Conservation (phyloP, 2,329 filamentous ascomycete species). For the Penicillium olsonii region DNA sequence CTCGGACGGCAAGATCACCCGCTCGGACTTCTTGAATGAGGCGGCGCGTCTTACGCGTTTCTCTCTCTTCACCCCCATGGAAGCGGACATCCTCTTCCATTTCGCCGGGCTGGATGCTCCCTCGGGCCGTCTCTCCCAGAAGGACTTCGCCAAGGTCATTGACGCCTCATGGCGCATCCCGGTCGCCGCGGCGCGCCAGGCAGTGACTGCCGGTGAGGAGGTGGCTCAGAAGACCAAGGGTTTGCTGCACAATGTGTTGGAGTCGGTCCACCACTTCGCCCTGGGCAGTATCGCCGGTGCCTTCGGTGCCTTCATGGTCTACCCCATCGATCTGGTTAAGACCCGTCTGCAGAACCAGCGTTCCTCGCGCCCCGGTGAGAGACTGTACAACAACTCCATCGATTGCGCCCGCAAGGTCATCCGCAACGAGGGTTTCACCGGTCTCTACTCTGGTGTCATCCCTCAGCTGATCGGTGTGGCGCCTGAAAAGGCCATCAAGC, state of each 20-base stretch:
- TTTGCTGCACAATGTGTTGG: constrained; percentile 65
- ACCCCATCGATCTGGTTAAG: constrained; percentile 98
- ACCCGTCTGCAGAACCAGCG: constrained; percentile 98
- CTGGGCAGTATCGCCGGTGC: constrained; percentile 89
- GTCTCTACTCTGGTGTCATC: constrained; percentile 90
- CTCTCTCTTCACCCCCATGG: constrained; percentile 96
- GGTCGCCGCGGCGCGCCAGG: constrained; percentile 55
- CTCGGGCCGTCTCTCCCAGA: constrained; percentile 76
- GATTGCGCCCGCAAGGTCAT: constrained; percentile 95
- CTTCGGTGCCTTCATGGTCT: constrained; percentile 99
- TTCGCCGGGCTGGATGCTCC: constrained; percentile 92
- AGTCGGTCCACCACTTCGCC: constrained; percentile 86
- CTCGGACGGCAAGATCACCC: constrained; percentile 86
- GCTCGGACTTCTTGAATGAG: constrained; percentile 91
- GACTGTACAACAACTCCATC: constrained; percentile 94
- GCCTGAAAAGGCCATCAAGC: constrained; percentile 99
- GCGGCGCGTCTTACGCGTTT: constrained; percentile 89
- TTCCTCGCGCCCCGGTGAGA: constrained; percentile 75
- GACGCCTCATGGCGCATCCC: constrained; percentile 85
- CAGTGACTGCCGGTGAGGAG: constrained; percentile 49
- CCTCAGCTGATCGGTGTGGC: constrained; percentile 96
- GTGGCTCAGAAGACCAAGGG: constrained; percentile 58
- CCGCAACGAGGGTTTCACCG: constrained; percentile 84
- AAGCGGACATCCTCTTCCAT: constrained; percentile 97
- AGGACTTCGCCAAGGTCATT: constrained; percentile 91